Evolutionary conservation across 1,139 yeast genomes (phyloP).

Genomic region (Lodderomyces metapsilosis): DNA sequence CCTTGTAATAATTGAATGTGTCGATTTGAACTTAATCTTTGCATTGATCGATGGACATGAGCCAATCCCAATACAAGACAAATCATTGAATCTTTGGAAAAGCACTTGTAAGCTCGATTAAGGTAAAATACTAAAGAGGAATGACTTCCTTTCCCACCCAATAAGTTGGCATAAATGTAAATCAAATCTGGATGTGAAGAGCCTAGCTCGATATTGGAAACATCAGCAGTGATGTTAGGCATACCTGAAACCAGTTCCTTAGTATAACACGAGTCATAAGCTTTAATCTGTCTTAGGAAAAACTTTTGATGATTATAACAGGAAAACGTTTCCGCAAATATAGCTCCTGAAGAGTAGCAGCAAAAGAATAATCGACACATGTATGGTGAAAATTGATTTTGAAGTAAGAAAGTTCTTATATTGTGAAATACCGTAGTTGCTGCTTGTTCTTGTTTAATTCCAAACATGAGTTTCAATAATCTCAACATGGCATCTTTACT

Average conservation of each 20-base stretch:
- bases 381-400: slow-evolving; percentile 73
- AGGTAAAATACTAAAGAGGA: slow-evolving; percentile 73
- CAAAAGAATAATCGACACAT: slow-evolving; percentile 66
- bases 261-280: slow-evolving; percentile 68
- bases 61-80: slow-evolving; percentile 73
- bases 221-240: slow-evolving; percentile 59
- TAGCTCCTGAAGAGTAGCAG: slow-evolving; percentile 62
- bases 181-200: slow-evolving; percentile 69
- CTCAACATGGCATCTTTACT: slow-evolving; percentile 54
- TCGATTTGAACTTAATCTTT: slow-evolving; percentile 79
- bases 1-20: slow-evolving; percentile 90
- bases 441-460: slow-evolving; percentile 52
- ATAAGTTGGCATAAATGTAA: slow-evolving; percentile 73
- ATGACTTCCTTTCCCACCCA: slow-evolving; percentile 82
- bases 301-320: slow-evolving; percentile 86
- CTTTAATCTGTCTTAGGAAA: slow-evolving; percentile 83
- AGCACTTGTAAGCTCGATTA: slow-evolving; percentile 59
- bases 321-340: slow-evolving; percentile 59
- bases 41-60: slow-evolving; percentile 91
- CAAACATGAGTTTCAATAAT: slow-evolving; percentile 65
- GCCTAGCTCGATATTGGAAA: slow-evolving; percentile 38
- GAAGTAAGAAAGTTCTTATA: slow-evolving; percentile 61
- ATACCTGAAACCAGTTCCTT: slow-evolving; percentile 65
- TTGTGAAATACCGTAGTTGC: slow-evolving; percentile 48
- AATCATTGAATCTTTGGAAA: slow-evolving; percentile 75